These are phyloP conservation scores for Mycena sanguinolenta DNA, from an alignment of 768 basidiomycete species.

Conservation along the genomic window DNA sequence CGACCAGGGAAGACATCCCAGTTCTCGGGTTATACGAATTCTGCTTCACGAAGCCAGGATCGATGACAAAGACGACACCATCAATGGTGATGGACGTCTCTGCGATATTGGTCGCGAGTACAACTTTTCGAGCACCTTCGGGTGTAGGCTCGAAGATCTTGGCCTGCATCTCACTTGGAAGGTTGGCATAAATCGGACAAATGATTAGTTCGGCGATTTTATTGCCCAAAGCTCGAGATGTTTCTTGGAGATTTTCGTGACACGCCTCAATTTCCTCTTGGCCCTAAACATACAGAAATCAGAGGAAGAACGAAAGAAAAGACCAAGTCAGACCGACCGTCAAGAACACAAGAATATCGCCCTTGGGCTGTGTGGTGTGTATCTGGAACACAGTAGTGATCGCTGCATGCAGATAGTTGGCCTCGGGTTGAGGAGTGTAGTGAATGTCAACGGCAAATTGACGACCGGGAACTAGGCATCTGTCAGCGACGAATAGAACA, in stretches of 20 bases:
- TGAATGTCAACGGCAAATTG: slow-evolving; percentile 98
- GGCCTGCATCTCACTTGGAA: slow-evolving; percentile 99
- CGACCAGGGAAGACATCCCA: slow-evolving; percentile 96
- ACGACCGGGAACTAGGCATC: slow-evolving; percentile 87
- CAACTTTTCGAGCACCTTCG: slow-evolving; percentile 95
- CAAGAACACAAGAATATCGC: slow-evolving; percentile 97
- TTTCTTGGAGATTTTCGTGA: slow-evolving; percentile 96
- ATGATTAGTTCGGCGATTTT: slow-evolving; percentile 95
- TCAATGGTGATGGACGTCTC: slow-evolving; percentile 99
- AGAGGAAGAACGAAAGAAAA: slow-evolving; percentile 2
- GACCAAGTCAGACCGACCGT: slow-evolving; percentile 70
- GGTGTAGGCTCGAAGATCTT: slow-evolving; percentile 99
- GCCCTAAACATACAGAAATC: slow-evolving; percentile 67
- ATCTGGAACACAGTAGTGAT: slow-evolving; percentile 99
- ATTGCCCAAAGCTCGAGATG: slow-evolving; percentile 93
- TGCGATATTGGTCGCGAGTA: slow-evolving; percentile 99
- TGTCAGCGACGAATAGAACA: slow-evolving; percentile 21
- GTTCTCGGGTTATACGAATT: slow-evolving; percentile 99
- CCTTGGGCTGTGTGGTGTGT: slow-evolving; percentile 97
- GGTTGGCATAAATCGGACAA: slow-evolving; percentile 98
- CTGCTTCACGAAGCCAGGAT: slow-evolving; percentile 99
- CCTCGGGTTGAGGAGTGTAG: slow-evolving; percentile 99
- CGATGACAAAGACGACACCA: slow-evolving; percentile 98
- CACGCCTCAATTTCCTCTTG: slow-evolving; percentile 99
- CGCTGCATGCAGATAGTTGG: slow-evolving; percentile 98